Conservation (phyloP, 108 stramenopile genomes). For the Cylindrotheca closterium region DNA sequence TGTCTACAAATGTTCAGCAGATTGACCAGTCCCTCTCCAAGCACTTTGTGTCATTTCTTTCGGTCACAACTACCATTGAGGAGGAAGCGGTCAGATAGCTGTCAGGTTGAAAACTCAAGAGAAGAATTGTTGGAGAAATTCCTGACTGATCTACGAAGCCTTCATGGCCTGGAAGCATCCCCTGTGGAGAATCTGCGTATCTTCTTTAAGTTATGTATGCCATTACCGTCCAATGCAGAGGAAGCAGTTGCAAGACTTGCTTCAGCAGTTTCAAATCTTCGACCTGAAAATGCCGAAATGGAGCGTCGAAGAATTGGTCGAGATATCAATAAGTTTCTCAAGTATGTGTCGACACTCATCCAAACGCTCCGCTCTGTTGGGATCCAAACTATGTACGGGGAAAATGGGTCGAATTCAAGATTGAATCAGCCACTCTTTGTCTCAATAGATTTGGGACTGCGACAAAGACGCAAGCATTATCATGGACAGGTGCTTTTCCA, state of each 20-base stretch:
- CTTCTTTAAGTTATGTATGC: conserved; percentile 51
- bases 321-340: conserved; percentile 46
- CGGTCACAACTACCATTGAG: conserved; percentile 27
- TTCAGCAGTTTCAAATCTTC: conserved; percentile 20
- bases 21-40: conserved; percentile 53
- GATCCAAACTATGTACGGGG: conserved; percentile 14
- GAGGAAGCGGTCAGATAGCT: conserved; percentile 30
- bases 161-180: conserved; percentile 44
- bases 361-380: conserved; percentile 51
- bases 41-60: conserved; percentile 5
- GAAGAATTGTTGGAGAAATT: conserved; percentile 32
- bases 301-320: conserved; percentile 40
- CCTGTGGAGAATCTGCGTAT: conserved; percentile 42
- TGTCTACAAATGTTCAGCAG: conserved; percentile 57
- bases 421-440: conserved; percentile 56
- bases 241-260: conserved; percentile 52
- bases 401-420: conserved; percentile 6
- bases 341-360: conserved; percentile 42
- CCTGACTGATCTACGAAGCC: conserved; percentile 31
- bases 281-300: conserved; percentile 2
- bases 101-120: neutral
- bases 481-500: conserved; percentile 70
- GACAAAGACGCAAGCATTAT: conserved; percentile 61
- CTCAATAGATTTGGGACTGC: conserved; percentile 72
- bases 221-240: conserved; percentile 53